A percentile compares a stretch with the other conserved stretches of the same genome.
These are phyloP conservation scores for Polychytrium aggregatum DNA, from an alignment of 192 early-diverging fungal species.

Conservation along the genomic window DNA sequence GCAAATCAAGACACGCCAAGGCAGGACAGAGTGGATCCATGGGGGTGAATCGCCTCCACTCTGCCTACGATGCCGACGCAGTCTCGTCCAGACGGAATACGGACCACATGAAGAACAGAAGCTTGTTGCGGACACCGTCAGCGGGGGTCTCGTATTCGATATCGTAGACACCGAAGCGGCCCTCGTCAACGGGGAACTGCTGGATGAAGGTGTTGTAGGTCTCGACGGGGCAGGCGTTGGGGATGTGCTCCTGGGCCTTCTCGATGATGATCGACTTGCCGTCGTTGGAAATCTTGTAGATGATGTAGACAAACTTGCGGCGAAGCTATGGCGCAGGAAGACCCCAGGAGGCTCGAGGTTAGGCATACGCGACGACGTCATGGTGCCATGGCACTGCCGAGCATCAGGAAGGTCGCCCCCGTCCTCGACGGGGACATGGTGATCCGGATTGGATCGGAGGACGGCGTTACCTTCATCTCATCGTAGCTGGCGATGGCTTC, in stretches of 20 bases:
- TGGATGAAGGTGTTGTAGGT: constrained; percentile 8
- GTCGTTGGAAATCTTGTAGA: constrained; percentile 63
- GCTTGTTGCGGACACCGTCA: constrained; percentile 68
- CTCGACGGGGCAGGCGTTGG: constrained; percentile 7
- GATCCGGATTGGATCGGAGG: too few species aligned
- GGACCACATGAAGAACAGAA: constrained; percentile 81
- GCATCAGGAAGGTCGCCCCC: too few species aligned
- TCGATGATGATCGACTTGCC: constrained; percentile 50
- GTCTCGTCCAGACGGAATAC: background rate
- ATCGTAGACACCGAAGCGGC: constrained; percentile 83
- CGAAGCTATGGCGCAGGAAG: too few species aligned
- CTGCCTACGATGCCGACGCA: too few species aligned
- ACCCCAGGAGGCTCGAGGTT: too few species aligned
- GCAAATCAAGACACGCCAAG: background rate
- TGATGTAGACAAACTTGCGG: constrained; percentile 49
- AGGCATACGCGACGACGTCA: too few species aligned
- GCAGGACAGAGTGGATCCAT: background rate
- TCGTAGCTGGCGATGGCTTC: background rate
- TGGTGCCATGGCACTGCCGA: too few species aligned
- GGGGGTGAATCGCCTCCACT: background rate
- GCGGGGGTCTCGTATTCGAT: constrained; percentile 60
- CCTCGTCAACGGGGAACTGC: constrained; percentile 20
- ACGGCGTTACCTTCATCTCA: too few species aligned
- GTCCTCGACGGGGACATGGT: too few species aligned
- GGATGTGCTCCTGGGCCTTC: constrained; percentile 33